Conservation (phyloP, 2,329 filamentous ascomycete species). For the Waltergamsia citrina region DNA sequence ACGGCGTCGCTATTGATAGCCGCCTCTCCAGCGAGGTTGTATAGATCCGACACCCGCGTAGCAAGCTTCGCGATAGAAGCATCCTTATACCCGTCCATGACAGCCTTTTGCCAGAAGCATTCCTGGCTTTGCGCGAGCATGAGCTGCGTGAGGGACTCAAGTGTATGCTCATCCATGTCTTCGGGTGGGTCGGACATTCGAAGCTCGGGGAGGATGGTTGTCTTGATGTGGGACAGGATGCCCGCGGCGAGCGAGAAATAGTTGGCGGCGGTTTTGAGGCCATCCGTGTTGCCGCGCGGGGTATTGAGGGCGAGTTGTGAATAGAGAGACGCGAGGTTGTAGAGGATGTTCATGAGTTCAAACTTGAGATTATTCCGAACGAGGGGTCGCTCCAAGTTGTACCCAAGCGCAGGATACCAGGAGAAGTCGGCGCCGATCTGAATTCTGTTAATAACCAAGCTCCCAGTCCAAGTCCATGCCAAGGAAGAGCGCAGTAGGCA, state of each 20-base stretch:
- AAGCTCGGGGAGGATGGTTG: slow-evolving; percentile 70
- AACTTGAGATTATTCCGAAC: slow-evolving; percentile 61
- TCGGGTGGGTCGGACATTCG: slow-evolving; percentile 76
- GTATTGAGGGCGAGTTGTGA: slow-evolving; percentile 80
- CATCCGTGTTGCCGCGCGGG: slow-evolving; percentile 69
- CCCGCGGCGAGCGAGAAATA: slow-evolving; percentile 86
- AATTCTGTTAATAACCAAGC: too few species aligned
- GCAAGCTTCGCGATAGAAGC: slow-evolving; percentile 85
- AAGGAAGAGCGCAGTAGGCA: background rate
- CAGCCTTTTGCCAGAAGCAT: slow-evolving; percentile 96
- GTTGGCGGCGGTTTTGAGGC: slow-evolving; percentile 78
- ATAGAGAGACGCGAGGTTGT: slow-evolving; percentile 88
- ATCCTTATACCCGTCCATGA: slow-evolving; percentile 89
- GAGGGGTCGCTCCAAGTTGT: slow-evolving; percentile 68
- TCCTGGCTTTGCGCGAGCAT: slow-evolving; percentile 91
- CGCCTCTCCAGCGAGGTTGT: slow-evolving; percentile 73
- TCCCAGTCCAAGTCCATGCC: background rate
- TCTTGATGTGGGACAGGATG: slow-evolving; percentile 69
- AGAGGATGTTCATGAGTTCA: slow-evolving; percentile 87
- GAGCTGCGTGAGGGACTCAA: slow-evolving; percentile 75
- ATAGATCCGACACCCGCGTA: slow-evolving; percentile 82
- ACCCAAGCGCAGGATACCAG: slow-evolving; percentile 91
- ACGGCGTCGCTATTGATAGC: slow-evolving; percentile 84
- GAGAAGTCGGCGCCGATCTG: slow-evolving; percentile 90
- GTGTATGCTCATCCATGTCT: slow-evolving; percentile 85